phyloP scores from a whole-genome alignment of 768 basidiomycete species.

The Auriculariales sp. region DNA sequence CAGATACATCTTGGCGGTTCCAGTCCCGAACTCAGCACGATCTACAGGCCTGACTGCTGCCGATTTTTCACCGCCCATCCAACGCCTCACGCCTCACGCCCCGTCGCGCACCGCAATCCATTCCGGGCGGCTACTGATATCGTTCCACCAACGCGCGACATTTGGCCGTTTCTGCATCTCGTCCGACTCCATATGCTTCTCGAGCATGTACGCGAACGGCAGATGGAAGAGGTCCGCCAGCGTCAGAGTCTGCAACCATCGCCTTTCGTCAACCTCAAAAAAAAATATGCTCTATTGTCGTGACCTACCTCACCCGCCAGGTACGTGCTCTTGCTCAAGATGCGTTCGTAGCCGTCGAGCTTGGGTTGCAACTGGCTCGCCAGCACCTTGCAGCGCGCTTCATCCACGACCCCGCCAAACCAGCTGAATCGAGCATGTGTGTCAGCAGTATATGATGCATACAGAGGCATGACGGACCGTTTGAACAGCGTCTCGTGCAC shows the following conservation, averaged over 20 bases:
- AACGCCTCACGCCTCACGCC: too few species aligned
- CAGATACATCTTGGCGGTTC: too few species aligned
- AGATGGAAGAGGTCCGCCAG: constrained; percentile 22
- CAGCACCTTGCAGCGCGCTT: constrained; percentile 1
- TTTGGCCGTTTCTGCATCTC: background rate
- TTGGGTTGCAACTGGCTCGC: constrained; percentile 18
- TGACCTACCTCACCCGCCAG: constrained; percentile 28
- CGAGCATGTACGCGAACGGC: constrained; percentile 18
- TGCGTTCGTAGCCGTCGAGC: constrained; percentile 39
- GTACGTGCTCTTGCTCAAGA: constrained; percentile 42
- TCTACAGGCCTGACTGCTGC: too few species aligned
- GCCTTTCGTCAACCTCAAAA: background rate
- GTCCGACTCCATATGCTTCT: background rate
- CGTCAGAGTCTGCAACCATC: constrained; percentile 7
- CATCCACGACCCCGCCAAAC: background rate
- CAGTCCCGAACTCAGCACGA: too few species aligned
- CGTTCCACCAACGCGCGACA: constrained; percentile 4
- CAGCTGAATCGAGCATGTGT: background rate
- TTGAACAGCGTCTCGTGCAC: constrained; percentile 36
- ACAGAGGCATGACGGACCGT: constrained; percentile 15
- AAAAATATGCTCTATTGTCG: too few species aligned
- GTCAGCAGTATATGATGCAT: background rate
- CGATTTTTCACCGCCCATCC: too few species aligned
- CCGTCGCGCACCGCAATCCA: constrained; percentile 18
- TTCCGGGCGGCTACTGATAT: background rate